These are phyloP conservation scores for Tolypocladium pustulatum DNA, from an alignment of 2,329 filamentous ascomycete species.

Conservation along the genomic window DNA sequence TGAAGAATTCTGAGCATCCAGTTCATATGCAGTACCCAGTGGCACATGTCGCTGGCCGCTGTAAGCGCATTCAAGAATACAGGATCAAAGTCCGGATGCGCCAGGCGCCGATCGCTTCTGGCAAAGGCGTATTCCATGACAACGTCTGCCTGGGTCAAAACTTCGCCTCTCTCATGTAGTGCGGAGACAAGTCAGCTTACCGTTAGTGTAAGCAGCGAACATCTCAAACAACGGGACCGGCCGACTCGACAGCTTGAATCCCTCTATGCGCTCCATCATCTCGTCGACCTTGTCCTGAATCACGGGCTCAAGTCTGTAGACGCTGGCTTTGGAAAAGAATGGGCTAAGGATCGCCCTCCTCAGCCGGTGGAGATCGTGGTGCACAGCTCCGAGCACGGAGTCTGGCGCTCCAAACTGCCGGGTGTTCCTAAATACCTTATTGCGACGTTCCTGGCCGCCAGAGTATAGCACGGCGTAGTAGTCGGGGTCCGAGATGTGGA, in stretches of 20 bases:
- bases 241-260: neutral
- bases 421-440: neutral
- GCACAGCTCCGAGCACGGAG: neutral
- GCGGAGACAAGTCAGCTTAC: neutral
- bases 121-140: neutral
- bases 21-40: neutral
- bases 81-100: neutral
- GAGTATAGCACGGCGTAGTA: neutral
- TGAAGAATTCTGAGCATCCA: neutral
- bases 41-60: neutral
- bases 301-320: neutral
- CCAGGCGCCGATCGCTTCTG: neutral
- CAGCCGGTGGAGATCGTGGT: neutral
- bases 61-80: neutral
- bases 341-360: neutral
- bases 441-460: neutral
- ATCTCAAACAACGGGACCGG: neutral
- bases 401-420: neutral
- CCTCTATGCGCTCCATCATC: neutral
- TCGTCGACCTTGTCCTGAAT: neutral
- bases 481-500: neutral
- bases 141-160: neutral
- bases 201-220: neutral
- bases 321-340: neutral
- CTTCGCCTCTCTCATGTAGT: neutral